Evolutionary conservation across 352 stramenopile genomes (phyloP), one percentile per base, ranked within the genome.

Genomic region (Phytopythium chamaehyphon): DNA sequence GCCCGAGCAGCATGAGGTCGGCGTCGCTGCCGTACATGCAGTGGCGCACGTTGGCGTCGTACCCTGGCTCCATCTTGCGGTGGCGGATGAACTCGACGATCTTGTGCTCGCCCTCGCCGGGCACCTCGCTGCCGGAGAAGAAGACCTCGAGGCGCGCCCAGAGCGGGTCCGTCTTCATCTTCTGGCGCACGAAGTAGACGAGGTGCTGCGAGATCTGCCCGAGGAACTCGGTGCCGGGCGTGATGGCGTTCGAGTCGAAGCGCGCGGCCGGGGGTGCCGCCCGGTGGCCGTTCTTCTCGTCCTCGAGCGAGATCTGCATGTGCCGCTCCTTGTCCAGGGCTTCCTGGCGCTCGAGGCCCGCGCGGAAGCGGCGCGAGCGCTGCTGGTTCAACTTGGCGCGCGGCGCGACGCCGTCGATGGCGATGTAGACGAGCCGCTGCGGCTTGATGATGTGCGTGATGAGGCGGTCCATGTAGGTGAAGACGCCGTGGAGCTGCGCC

Each of bases 201-300:
- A 93, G 61, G 52, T 93, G 83, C 21, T 88, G 68, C 51, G 82
- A 93, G n/a, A 99, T 64, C 51, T 97, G 93, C 37, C 90, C 78
- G 78, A 99, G 96, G 66, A 99, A 99, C 72, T 98, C 91, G 1
- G 97, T 99, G n/a, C 97, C 97, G 0, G 97, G 97, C 45, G 97
- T 99, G 68, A 99, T 99, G 70, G 96, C 99, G 69, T 99, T 99
- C 42, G 87, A 98, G 79, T 99, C 97, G 72, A 99, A 99, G 64
- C 11, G 62, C 66, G 68, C 74, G 31, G 69, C 53, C n/a, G 66
- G 31, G 1, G 38, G 26, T 11, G 36, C 66, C 38, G 44, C 61
- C 36, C 39, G 56, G 28, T 47, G 55, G 14, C 76, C 73, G 46
- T 92, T 86, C 61, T 87, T 90, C 55, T 88, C 80, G 60, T 91